phyloP scores from a whole-genome alignment of 768 basidiomycete genomes.

The Suillus hirtellus region DNA sequence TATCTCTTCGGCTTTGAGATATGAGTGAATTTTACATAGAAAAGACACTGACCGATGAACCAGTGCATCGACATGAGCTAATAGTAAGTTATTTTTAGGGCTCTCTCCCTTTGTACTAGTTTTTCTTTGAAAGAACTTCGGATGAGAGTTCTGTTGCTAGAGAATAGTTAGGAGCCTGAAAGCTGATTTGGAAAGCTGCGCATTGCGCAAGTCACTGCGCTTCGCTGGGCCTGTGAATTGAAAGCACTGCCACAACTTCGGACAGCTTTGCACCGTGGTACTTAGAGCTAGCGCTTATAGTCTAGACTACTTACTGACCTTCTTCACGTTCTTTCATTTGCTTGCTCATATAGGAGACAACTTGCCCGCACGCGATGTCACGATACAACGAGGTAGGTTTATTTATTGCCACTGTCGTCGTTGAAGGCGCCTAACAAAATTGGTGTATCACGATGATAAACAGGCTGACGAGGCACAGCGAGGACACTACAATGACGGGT shows the following conservation, averaged over 20 bases:
- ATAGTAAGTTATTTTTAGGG: neutral
- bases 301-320: neutral
- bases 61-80: too few species aligned
- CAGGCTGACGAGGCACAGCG: constrained; percentile 68
- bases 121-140: neutral
- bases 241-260: neutral
- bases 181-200: neutral
- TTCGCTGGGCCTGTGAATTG: neutral
- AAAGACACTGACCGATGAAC: too few species aligned
- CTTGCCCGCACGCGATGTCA: constrained; percentile 32
- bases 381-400: constrained; percentile 41
- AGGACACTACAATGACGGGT: constrained; percentile 68
- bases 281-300: neutral
- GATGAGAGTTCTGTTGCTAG: neutral
- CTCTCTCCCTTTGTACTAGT: neutral
- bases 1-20: neutral
- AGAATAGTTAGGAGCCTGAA: neutral
- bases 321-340: neutral
- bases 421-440: constrained; percentile 8
- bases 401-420: constrained; percentile 10
- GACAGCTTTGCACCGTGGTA: neutral
- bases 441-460: neutral
- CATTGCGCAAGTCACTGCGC: neutral
- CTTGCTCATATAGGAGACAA: neutral
- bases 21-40: neutral